phyloP scores from a whole-genome alignment of 192 early-diverging fungal genomes.

The Backusella macrospora region DNA sequence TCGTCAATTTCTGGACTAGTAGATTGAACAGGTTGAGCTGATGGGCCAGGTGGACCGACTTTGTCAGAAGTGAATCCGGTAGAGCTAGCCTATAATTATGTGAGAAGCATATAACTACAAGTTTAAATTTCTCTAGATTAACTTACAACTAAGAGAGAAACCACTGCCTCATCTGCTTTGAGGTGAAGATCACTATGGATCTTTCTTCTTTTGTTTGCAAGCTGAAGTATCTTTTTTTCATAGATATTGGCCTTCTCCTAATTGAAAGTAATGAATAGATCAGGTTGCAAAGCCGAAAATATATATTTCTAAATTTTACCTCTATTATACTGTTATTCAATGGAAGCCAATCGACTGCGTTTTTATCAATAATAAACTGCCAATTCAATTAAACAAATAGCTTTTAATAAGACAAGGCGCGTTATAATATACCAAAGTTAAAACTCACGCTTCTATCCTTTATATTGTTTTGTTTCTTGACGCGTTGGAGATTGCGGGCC shows the following conservation, averaged over 20 bases:
- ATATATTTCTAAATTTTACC: neutral
- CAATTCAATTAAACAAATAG: too few relatives aligned
- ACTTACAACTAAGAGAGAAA: slow-evolving; percentile 18
- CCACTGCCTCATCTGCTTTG: neutral
- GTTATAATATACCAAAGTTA: too few relatives aligned
- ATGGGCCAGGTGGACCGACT: too few relatives aligned
- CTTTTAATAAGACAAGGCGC: too few relatives aligned
- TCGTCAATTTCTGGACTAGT: too few relatives aligned
- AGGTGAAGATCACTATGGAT: neutral
- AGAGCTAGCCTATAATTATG: slow-evolving; percentile 4
- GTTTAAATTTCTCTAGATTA: neutral
- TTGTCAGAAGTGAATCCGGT: neutral
- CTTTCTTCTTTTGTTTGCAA: slow-evolving; percentile 9
- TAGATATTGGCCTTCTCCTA: neutral
- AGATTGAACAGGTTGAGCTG: neutral
- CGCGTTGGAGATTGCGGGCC: too few relatives aligned
- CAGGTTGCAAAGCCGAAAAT: slow-evolving; percentile 1
- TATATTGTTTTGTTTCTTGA: too few relatives aligned
- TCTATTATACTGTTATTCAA: neutral
- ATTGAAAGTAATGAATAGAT: neutral
- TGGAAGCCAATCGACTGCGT: too few relatives aligned
- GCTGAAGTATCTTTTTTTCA: neutral
- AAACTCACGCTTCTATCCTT: too few relatives aligned
- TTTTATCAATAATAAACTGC: too few relatives aligned
- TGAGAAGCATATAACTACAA: neutral